These are phyloP conservation scores for Triglochin maritima DNA, from an alignment of 106 monocot genomes.

Conservation along the genomic window DNA sequence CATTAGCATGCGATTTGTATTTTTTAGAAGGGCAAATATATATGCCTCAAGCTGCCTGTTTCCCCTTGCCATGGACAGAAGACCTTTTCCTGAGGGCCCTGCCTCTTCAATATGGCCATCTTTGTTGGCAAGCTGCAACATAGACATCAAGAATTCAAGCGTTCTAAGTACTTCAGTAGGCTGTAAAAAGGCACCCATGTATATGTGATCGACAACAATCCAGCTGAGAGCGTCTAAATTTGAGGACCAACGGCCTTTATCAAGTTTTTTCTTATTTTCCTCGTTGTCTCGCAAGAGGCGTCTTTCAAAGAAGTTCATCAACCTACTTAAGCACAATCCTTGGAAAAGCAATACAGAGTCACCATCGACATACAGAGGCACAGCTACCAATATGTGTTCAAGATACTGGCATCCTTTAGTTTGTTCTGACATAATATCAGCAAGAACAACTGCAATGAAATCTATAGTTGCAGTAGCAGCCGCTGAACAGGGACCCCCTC, in stretches of 20 bases:
- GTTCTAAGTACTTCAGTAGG: constrained; percentile 70
- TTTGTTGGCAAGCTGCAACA: constrained; percentile 96
- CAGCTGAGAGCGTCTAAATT: constrained; percentile 81
- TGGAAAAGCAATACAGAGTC: constrained; percentile 86
- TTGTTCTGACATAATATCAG: constrained; percentile 81
- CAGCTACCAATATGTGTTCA: constrained; percentile 75
- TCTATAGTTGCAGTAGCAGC: constrained; percentile 83
- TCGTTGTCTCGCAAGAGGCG: constrained; percentile 87
- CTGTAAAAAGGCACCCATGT: constrained; percentile 86
- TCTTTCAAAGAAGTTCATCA: constrained; percentile 93
- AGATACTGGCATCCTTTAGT: constrained; percentile 63
- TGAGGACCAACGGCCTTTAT: constrained; percentile 82
- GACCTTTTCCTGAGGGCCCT: constrained; percentile 62
- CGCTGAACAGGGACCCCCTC: constrained; percentile 89
- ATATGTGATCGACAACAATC: constrained; percentile 91
- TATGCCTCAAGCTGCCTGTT: constrained; percentile 74
- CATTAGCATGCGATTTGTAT: constrained; percentile 93
- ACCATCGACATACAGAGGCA: constrained; percentile 63
- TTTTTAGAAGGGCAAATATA: constrained; percentile 82
- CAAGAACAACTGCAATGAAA: constrained; percentile 85
- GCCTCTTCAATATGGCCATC: constrained; percentile 85
- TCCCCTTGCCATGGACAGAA: constrained; percentile 74
- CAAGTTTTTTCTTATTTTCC: constrained; percentile 81
- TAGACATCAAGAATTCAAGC: constrained; percentile 83
- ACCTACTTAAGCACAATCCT: constrained; percentile 82